Evolutionary conservation across 2,329 filamentous ascomycete genomes (phyloP).

Genomic region (Claviceps maximensis): DNA sequence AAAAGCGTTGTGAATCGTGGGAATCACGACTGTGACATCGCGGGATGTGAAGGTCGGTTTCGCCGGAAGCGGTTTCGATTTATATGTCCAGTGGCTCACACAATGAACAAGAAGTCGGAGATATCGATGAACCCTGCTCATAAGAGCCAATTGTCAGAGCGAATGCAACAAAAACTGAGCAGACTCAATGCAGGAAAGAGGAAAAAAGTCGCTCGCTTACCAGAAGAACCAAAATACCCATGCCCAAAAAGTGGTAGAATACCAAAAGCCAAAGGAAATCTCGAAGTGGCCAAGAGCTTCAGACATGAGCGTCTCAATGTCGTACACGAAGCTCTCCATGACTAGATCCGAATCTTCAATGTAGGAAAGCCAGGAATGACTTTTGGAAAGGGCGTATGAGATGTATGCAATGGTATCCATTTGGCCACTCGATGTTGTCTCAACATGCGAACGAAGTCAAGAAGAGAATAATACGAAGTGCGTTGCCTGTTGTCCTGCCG

Average conservation of each 20-base stretch:
- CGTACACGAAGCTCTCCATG: conserved; percentile 1
- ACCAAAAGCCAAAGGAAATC: conserved; percentile 22
- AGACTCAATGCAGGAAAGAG: not conserved
- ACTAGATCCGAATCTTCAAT: not conserved
- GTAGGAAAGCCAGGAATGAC: not conserved
- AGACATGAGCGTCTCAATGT: conserved; percentile 10
- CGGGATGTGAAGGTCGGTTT: conserved; percentile 67
- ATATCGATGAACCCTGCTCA: conserved; percentile 69
- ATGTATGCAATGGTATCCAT: not conserved
- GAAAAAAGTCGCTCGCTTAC: conserved; percentile 24
- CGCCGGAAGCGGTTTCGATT: conserved; percentile 67
- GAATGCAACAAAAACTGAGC: not conserved
- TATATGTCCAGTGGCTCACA: conserved; percentile 75
- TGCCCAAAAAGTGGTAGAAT: conserved; percentile 34
- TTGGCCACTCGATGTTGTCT: not conserved
- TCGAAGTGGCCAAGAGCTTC: conserved; percentile 4
- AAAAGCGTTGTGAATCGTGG: conserved; percentile 78
- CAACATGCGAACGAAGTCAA: not conserved
- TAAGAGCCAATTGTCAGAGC: not conserved
- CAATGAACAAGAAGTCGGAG: conserved; percentile 74
- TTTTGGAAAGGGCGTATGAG: not conserved
- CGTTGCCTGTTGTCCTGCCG: not conserved
- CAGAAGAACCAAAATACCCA: conserved; percentile 30
- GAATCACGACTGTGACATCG: conserved; percentile 89
- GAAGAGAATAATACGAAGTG: not conserved